Conservation (phyloP, 2,329 filamentous ascomycete genomes). For the Alternaria gaisen region DNA sequence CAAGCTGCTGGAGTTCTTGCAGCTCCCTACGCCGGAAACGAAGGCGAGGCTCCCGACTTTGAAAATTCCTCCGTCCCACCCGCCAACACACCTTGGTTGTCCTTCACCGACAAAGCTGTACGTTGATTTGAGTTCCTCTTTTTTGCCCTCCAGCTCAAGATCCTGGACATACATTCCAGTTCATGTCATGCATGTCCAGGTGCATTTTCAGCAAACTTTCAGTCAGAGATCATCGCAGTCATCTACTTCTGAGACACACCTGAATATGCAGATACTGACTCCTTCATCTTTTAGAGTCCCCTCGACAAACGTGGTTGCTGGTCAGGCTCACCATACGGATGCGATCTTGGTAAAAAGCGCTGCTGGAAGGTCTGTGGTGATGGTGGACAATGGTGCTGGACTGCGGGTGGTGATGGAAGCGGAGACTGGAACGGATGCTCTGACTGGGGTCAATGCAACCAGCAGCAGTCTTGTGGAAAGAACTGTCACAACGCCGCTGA, state of each 20-base stretch:
- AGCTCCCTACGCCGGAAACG: not conserved
- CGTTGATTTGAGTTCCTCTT: not conserved
- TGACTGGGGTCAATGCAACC: conserved; percentile 3
- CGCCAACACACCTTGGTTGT: not conserved
- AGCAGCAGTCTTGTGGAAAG: not conserved
- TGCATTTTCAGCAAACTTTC: not conserved
- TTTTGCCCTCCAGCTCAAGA: not conserved
- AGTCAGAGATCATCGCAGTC: not conserved
- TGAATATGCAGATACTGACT: not conserved
- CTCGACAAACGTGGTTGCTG: not conserved
- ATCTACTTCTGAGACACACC: not conserved
- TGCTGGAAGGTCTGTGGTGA: conserved; percentile 6
- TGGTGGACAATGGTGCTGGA: conserved; percentile 7
- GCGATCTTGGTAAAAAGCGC: conserved; percentile 1
- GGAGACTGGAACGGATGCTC: not conserved
- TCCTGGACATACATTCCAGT: not conserved
- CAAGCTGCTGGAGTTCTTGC: not conserved
- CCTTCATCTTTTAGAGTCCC: not conserved
- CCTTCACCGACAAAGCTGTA: conserved; percentile 5
- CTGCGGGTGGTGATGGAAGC: not conserved
- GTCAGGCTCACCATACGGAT: not conserved
- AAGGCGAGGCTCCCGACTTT: not conserved
- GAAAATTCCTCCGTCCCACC: not conserved
- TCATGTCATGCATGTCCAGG: not conserved
- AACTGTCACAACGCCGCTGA: not conserved